Conservation (phyloP, 1,284 basidiomycete genomes). For the Boletus sp. region DNA sequence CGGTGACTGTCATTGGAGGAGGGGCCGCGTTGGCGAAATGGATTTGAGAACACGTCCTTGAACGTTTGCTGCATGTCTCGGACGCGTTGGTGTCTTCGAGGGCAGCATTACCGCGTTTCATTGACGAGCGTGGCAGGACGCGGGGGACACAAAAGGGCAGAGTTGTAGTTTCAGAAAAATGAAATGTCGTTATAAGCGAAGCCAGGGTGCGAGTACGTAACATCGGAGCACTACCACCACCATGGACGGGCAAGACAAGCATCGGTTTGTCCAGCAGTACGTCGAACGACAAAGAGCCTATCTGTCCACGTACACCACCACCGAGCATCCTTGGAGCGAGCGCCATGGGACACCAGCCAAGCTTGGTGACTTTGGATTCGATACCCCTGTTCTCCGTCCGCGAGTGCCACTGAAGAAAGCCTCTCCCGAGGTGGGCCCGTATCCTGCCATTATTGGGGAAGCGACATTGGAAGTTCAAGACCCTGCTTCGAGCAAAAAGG, state of each 20-base stretch:
- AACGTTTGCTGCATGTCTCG: conserved; percentile 23
- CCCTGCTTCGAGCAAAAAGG: conserved; percentile 19
- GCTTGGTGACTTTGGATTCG: conserved; percentile 39
- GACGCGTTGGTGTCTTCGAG: conserved; percentile 14
- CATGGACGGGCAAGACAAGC: conserved; percentile 39
- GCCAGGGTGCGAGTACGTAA: conserved; percentile 22
- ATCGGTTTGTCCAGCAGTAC: conserved; percentile 44
- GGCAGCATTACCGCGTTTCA: conserved; percentile 22
- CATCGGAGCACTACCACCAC: neutral
- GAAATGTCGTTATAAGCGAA: too few species aligned
- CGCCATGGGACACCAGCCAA: conserved; percentile 13
- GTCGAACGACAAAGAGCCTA: conserved; percentile 47
- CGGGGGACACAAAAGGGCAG: too few species aligned
- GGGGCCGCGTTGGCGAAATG: conserved; percentile 9
- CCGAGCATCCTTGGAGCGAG: conserved; percentile 40
- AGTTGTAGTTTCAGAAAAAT: conserved; percentile 11
- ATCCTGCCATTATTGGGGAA: too few species aligned
- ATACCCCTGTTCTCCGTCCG: conserved; percentile 57
- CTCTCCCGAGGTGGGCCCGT: neutral
- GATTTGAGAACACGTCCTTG: conserved; percentile 22
- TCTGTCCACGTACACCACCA: conserved; percentile 42
- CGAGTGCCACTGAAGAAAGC: conserved; percentile 31
- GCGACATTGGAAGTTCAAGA: conserved; percentile 19
- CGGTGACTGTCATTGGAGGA: conserved; percentile 34
- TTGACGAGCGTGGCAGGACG: neutral